These are phyloP conservation scores for Myriosclerotinia duriaeana DNA, from an alignment of 2,329 filamentous ascomycete species.

Conservation along the genomic window DNA sequence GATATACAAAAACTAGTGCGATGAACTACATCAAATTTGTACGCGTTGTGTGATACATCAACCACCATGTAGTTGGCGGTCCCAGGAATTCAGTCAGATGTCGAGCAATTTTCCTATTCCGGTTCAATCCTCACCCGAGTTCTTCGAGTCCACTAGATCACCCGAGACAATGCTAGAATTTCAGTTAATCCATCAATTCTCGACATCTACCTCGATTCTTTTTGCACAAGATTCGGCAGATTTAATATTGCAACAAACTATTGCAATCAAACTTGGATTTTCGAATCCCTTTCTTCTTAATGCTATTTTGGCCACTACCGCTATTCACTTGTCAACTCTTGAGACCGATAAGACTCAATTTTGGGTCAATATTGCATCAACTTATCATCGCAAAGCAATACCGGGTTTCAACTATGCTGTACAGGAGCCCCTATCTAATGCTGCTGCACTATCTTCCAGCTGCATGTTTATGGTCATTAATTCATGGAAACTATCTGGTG, in stretches of 20 bases:
- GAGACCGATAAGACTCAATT: constrained; percentile 2
- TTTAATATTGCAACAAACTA: background rate
- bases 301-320: background rate
- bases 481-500: background rate
- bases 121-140: background rate
- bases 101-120: background rate
- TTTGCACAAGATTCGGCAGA: background rate
- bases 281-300: background rate
- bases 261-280: background rate
- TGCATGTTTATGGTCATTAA: constrained; percentile 3
- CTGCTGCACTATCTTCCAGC: background rate
- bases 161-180: background rate
- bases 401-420: background rate
- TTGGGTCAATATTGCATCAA: constrained; percentile 4
- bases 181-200: constrained; percentile 3
- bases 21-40: background rate
- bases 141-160: background rate
- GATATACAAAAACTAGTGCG: background rate
- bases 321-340: constrained; percentile 2
- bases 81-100: background rate
- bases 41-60: background rate
- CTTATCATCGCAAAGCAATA: background rate
- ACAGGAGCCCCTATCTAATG: background rate
- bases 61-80: background rate
- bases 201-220: constrained; percentile 11